Base-by-base conservation (phyloP, 805 yeast species). In the Spathaspora arborariae region DNA sequence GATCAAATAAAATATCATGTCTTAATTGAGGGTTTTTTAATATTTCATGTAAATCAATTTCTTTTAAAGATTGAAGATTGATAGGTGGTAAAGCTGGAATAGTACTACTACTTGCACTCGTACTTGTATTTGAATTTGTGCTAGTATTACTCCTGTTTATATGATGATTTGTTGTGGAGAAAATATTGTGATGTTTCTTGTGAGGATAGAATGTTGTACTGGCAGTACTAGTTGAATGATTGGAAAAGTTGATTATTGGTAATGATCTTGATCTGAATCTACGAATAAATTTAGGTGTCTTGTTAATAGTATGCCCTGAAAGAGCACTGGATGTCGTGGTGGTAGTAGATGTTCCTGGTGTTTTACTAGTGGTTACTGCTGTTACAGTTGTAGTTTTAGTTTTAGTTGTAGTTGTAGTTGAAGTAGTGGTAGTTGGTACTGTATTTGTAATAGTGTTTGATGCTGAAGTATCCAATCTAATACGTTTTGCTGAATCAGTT, bases 1-100 rank as follows among this genome's bases (percentile, higher is more conserved):
- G 95, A 68, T 91, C 97, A 61, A 91, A 91, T 11, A 89, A 75
- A 45, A 92, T 88, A 63, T 92, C 98, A 64, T 91, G 98, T 52
- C 98, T 79, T 47, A 91, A 72, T 63, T 89, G 96, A 3, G 96
- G 96, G 65, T 91, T 91, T 60, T 87, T 88, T 55, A 91, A 74
- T 45, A 92, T 91, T 60, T 89, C 96, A 51, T 86, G 86, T 40
- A 91, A 67, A 58, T 91, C 97, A 48, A 91, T 86, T 62, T 89
- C 97, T 55, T 84, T 82, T 54, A 91, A 74, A 26, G 89, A 81
- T 58, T 84, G 90, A 42, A 88, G 68, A 65, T 86, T 87, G 41
- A 88, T 88, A 1, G 97, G 97, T 3, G 96, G 96, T 42, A 84
- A 63, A 5, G 81, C 77, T 2, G 84, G 75, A 18, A 64, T 53